Conservation (phyloP, 306 rosid species). For the Luffa aegyptiaca region DNA sequence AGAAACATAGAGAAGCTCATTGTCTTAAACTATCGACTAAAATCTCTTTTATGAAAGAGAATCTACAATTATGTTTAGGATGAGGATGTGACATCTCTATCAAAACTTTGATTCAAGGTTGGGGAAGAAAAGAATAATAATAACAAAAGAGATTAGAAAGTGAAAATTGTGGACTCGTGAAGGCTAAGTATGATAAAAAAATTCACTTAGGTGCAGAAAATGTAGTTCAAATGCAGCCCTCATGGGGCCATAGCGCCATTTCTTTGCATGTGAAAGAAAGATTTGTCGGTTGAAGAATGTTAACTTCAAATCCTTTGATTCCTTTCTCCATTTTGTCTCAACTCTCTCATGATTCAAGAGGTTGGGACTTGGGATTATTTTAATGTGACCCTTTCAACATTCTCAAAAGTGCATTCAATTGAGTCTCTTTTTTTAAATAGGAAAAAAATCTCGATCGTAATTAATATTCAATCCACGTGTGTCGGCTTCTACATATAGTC, state of each 20-base stretch:
- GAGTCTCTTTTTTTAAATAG: neutral
- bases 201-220: neutral
- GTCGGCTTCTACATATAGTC: neutral
- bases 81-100: neutral
- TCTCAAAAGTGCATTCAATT: neutral
- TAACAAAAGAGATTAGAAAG: neutral
- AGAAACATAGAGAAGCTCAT: neutral
- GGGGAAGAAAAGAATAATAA: neutral
- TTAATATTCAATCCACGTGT: neutral
- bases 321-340: conserved; percentile 3
- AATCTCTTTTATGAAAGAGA: neutral
- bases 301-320: neutral
- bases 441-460: neutral
- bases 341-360: neutral
- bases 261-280: neutral
- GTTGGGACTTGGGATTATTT: neutral
- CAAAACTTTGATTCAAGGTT: neutral
- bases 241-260: neutral
- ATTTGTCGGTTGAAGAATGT: conserved; percentile 8
- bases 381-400: neutral
- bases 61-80: too few species aligned
- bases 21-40: neutral
- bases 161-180: neutral
- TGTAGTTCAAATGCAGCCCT: neutral
- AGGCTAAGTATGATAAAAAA: neutral